Evolutionary conservation across 2,329 filamentous ascomycete genomes (phyloP).

Genomic region (Monosporascus sp.): DNA sequence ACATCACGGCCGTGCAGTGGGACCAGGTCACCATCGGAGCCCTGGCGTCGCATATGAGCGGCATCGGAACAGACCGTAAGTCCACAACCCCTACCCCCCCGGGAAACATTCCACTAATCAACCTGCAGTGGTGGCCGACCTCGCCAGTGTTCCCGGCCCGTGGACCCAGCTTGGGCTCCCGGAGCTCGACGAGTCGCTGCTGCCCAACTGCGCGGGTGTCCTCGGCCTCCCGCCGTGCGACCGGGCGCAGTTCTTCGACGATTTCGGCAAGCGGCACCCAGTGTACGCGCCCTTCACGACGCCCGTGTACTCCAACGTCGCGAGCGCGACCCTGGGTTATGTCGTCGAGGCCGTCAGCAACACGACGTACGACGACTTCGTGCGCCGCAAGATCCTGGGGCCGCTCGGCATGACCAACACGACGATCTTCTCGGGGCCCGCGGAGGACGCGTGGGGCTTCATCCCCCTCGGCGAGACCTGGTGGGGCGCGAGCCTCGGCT

Average conservation of each 20-base stretch:
- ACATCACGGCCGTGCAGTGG: conserved; percentile 23
- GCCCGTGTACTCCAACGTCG: conserved; percentile 23
- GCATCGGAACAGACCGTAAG: conserved; percentile 20
- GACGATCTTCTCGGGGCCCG: conserved; percentile 17
- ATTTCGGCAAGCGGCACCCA: conserved; percentile 23
- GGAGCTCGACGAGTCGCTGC: conserved; percentile 12
- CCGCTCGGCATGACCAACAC: conserved; percentile 22
- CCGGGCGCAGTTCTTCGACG: conserved; percentile 20
- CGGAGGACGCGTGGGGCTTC: conserved; percentile 17
- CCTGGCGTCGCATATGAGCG: conserved; percentile 23
- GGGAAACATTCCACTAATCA: conserved; percentile 6
- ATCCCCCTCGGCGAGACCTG: conserved; percentile 19
- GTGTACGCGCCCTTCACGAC: conserved; percentile 23
- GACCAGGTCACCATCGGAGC: conserved; percentile 19
- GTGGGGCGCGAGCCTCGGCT: conserved; percentile 20
- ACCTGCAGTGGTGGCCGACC: conserved; percentile 15
- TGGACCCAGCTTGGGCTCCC: conserved; percentile 20
- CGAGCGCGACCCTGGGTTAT: conserved; percentile 18
- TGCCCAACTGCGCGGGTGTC: conserved; percentile 19
- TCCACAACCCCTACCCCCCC: neutral
- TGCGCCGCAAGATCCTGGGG: conserved; percentile 15
- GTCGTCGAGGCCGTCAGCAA: conserved; percentile 20
- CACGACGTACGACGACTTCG: conserved; percentile 18
- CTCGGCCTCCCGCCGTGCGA: conserved; percentile 21
- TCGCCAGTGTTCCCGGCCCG: conserved; percentile 15